These are phyloP conservation scores for Ophiostoma triangulosporum DNA, from an alignment of 2,329 filamentous ascomycete genomes.

Conservation along the genomic window DNA sequence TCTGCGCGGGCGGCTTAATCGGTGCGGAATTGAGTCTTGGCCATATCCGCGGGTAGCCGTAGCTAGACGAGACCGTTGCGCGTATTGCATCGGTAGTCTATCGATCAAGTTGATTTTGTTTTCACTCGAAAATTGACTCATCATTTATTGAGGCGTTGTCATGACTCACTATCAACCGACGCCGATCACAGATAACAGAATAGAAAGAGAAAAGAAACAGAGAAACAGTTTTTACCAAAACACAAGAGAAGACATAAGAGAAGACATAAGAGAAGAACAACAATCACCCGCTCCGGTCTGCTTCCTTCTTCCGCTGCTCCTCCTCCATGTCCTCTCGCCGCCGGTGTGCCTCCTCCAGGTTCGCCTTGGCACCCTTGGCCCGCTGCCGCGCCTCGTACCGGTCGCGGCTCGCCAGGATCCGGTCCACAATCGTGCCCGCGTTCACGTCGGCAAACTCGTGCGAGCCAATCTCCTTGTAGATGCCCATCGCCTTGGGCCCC, in stretches of 20 bases:
- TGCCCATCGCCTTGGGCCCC: conserved; percentile 66
- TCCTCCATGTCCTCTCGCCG: conserved; percentile 49
- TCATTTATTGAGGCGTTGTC: too few species aligned
- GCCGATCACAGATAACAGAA: too few species aligned
- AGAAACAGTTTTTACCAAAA: neutral
- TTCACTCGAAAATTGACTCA: too few species aligned
- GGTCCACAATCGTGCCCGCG: conserved; percentile 77
- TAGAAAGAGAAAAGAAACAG: neutral
- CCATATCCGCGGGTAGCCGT: conserved; percentile 6
- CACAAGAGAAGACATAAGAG: neutral
- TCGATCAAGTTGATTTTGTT: too few species aligned
- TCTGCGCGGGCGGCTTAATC: neutral
- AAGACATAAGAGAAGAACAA: neutral
- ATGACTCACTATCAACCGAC: too few species aligned
- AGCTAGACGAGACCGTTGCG: conserved; percentile 4
- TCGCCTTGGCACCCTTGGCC: conserved; percentile 76
- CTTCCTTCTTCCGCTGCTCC: conserved; percentile 30
- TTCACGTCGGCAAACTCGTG: conserved; percentile 83
- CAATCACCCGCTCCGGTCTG: neutral
- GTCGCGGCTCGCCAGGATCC: conserved; percentile 76
- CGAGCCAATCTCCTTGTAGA: conserved; percentile 64
- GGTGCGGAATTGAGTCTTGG: neutral
- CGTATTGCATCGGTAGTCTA: neutral
- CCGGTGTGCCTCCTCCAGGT: conserved; percentile 54
- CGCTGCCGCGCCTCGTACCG: conserved; percentile 87